Conservation (phyloP, 768 basidiomycete species). For the Cyclocybe cylindracea region DNA sequence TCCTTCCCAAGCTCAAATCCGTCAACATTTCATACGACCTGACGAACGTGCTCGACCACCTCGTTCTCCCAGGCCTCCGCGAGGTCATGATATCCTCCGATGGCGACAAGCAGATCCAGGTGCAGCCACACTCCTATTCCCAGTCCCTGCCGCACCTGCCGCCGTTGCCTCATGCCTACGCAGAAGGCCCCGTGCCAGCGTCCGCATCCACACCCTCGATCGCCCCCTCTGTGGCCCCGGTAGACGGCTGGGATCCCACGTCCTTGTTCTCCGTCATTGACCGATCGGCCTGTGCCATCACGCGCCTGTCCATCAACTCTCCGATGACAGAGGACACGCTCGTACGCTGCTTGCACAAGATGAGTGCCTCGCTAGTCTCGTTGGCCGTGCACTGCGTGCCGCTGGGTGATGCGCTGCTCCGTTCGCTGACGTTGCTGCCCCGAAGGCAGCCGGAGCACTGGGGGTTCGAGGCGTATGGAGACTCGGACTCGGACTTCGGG, state of each 20-base stretch:
- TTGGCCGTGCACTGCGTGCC: slow-evolving; percentile 24
- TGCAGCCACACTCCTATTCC: slow-evolving; percentile 5
- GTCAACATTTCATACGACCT: slow-evolving; percentile 33
- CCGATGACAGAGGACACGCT: slow-evolving; percentile 30
- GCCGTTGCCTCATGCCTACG: slow-evolving; percentile 7
- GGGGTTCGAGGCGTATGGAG: neutral
- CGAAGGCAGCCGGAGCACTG: neutral
- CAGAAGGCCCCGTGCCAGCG: neutral
- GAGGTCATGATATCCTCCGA: slow-evolving; percentile 31
- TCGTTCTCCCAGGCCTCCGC: slow-evolving; percentile 29
- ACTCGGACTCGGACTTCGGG: neutral
- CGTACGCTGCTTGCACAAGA: slow-evolving; percentile 22
- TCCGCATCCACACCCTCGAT: slow-evolving; percentile 6
- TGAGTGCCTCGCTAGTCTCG: slow-evolving; percentile 22
- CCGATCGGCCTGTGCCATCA: slow-evolving; percentile 30
- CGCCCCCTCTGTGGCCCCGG: neutral
- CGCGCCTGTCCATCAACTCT: slow-evolving; percentile 25
- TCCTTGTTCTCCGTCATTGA: slow-evolving; percentile 27
- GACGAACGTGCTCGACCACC: slow-evolving; percentile 28
- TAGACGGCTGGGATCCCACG: slow-evolving; percentile 26
- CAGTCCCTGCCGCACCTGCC: slow-evolving; percentile 5
- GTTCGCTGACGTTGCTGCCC: slow-evolving; percentile 15
- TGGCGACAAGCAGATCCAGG: slow-evolving; percentile 13
- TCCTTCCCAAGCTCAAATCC: slow-evolving; percentile 29
- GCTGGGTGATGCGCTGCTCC: slow-evolving; percentile 24